Evolutionary conservation across 2,329 filamentous ascomycete genomes (phyloP).

Genomic region (Fonsecaea monophora): DNA sequence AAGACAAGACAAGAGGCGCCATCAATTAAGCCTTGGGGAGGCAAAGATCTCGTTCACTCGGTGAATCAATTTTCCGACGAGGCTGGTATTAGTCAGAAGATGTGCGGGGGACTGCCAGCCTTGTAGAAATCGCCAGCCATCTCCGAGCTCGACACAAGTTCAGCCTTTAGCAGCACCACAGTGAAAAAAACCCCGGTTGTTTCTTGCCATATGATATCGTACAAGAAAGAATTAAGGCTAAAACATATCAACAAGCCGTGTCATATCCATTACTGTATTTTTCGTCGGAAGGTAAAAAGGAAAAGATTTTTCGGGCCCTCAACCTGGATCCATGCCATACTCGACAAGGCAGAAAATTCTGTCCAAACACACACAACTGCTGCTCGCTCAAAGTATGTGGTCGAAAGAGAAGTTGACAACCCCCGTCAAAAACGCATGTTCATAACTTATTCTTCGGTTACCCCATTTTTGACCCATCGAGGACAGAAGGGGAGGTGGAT

Average conservation of each 20-base stretch:
- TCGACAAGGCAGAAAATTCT: neutral
- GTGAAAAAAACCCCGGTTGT: neutral
- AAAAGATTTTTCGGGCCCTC: neutral
- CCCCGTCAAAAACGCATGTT: neutral
- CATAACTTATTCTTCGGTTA: neutral
- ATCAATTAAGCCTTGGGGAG: neutral
- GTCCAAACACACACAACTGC: neutral
- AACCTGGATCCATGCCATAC: neutral
- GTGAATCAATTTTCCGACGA: neutral
- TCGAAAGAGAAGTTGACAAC: neutral
- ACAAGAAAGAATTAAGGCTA: conserved; percentile 3
- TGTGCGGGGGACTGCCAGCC: neutral
- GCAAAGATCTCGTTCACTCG: neutral
- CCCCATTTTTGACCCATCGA: neutral
- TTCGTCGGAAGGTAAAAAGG: neutral
- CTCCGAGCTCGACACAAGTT: neutral
- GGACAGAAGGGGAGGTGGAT: neutral
- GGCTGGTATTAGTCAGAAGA: neutral
- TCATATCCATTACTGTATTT: conserved; percentile 2
- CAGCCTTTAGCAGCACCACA: neutral
- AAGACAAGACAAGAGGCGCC: neutral
- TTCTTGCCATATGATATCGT: neutral
- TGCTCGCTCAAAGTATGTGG: neutral
- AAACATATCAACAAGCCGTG: conserved; percentile 2
- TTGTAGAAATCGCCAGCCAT: neutral